Conservation (phyloP, 176 grass and related monocot genomes). For the Eragrostis nindensis region DNA sequence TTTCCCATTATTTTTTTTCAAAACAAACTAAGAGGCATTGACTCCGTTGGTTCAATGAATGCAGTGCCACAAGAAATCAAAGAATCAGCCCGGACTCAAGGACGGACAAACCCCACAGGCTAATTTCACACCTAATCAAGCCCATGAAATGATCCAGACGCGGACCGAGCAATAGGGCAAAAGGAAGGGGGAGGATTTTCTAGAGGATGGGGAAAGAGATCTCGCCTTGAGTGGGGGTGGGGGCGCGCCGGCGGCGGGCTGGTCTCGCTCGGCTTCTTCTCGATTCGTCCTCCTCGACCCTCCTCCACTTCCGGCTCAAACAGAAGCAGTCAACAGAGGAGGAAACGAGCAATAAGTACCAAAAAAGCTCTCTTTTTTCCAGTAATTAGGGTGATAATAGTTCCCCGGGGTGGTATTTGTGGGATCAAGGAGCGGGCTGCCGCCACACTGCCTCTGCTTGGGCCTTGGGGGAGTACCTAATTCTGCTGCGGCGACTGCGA, state of each 20-base stretch:
- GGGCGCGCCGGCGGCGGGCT: no score
- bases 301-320: background rate
- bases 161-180: no score
- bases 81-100: background rate
- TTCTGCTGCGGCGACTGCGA: background rate
- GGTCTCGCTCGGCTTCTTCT: background rate
- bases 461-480: no score
- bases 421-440: background rate
- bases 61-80: slow-evolving; percentile 11
- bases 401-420: background rate
- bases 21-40: background rate
- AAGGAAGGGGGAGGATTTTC: no score
- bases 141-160: no score
- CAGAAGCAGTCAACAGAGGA: background rate
- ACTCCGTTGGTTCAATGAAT: slow-evolving; percentile 27
- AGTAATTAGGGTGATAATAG: background rate
- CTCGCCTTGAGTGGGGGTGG: no score
- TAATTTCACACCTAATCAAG: background rate
- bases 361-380: slow-evolving; percentile 18
- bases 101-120: background rate
- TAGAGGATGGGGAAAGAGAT: no score
- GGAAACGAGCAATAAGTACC: background rate
- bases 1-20: background rate
- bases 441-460: background rate
- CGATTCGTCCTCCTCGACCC: slow-evolving; percentile 26